Base-by-base conservation (phyloP, 106 monocot species). In the Narthecium ossifragum region DNA sequence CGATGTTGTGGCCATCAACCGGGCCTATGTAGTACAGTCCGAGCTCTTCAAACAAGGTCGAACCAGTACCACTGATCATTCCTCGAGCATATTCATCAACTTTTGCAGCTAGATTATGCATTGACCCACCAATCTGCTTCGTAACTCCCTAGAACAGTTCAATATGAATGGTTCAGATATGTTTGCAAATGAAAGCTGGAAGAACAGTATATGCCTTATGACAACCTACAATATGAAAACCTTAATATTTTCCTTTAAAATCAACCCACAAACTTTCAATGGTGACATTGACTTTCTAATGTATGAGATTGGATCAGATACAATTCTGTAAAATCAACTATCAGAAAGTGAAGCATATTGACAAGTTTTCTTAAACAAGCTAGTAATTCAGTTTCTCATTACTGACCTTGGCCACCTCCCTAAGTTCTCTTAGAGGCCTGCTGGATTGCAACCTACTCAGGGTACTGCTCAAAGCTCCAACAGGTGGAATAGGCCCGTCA, bases 21-120 rank as follows among this genome's bases (percentile, higher is more conserved):
- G 92, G 92, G 34, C 92, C 92, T n/a, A 93, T 93, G 62, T 93
- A 93, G 68, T 93, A 93, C 38, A 93, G 81, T 0, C 92, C 92
- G 15, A 93, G 88, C 76, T 93, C 92, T 58, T 93, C 92, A 43
- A 93, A 93, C 45, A 93, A 39, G 28, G 92, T 78, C 5, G 92
- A 92, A 15, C 78, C 75, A 13, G 78, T 78, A 26, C 92, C 92
- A 57, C 92, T 92, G 52, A 92, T 92, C 92, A 92, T 92, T 46
- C 92, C 92, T 30, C 92, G 80, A 57, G 92, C 92, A 53, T 92
- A 92, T 58, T 92, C 92, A 40, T 92, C 92, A 4, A 92, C 88
- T 66, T 92, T 92, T 18, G 84, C 78, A 1, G 92, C 92, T 12
- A 92, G 27, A 60, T 92, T 75, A 48, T 92, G 88, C 92, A 92